Evolutionary conservation across 2,329 filamentous ascomycete genomes (phyloP).

Genomic region (Penicillium sp.): DNA sequence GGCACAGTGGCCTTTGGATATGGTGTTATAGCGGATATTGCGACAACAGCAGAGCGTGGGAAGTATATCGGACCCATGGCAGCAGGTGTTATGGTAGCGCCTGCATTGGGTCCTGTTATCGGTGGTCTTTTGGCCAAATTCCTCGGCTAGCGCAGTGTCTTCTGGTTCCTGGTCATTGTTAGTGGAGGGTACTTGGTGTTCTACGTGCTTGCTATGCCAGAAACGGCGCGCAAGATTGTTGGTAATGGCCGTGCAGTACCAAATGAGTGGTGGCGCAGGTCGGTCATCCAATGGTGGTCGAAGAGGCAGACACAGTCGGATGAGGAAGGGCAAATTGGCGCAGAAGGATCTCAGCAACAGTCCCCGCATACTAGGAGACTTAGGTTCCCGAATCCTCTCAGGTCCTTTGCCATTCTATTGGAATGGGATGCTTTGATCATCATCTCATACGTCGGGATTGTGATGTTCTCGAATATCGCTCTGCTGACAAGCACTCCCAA

Average conservation of each 20-base stretch:
- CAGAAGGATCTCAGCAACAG: constrained; percentile 1
- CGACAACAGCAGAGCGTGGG: constrained; percentile 32
- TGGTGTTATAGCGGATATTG: constrained; percentile 35
- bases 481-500: constrained; percentile 43
- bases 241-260: constrained; percentile 31
- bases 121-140: constrained; percentile 29
- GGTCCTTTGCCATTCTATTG: constrained; percentile 40
- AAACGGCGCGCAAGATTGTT: constrained; percentile 37
- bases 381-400: constrained; percentile 48
- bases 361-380: constrained; percentile 34
- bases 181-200: constrained; percentile 22
- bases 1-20: constrained; percentile 32
- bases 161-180: constrained; percentile 34
- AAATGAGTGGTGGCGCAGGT: constrained; percentile 25
- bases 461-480: constrained; percentile 40
- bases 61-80: constrained; percentile 31
- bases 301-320: constrained; percentile 1
- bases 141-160: constrained; percentile 32
- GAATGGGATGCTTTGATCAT: constrained; percentile 41
- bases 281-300: constrained; percentile 19
- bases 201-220: constrained; percentile 28
- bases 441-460: constrained; percentile 37
- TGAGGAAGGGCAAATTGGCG: not conserved
- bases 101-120: constrained; percentile 33
- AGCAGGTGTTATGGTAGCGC: constrained; percentile 26